These are phyloP conservation scores for Debaryomycetaceae sp. DNA, from an alignment of 1,139 yeast species.

Conservation along the genomic window DNA sequence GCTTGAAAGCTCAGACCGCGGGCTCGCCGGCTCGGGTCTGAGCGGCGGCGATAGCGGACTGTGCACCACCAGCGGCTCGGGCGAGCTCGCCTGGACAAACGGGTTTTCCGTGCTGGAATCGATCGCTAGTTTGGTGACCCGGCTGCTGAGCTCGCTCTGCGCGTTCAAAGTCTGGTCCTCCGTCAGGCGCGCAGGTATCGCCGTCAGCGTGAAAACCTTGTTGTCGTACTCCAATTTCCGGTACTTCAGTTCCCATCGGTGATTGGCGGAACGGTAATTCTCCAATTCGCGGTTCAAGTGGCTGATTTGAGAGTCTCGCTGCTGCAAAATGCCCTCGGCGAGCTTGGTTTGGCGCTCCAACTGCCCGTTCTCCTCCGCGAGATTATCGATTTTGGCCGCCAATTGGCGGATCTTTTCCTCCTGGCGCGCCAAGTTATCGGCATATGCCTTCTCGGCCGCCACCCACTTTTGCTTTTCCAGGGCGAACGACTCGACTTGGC, in stretches of 20 bases:
- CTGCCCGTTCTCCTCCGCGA: no score
- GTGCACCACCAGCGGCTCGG: no score
- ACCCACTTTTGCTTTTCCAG: constrained; percentile 31
- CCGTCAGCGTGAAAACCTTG: no score
- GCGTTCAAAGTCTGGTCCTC: no score
- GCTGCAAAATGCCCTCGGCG: constrained; percentile 45
- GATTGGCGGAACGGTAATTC: constrained; percentile 34
- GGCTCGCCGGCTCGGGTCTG: constrained; percentile 13
- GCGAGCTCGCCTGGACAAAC: constrained; percentile 9
- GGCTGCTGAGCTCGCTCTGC: constrained; percentile 31
- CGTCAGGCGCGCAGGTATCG: no score
- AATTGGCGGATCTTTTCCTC: constrained; percentile 30
- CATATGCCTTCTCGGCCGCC: constrained; percentile 28
- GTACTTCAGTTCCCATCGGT: constrained; percentile 42
- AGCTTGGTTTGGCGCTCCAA: no score
- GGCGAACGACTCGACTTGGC: constrained; percentile 43
- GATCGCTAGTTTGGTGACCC: constrained; percentile 36
- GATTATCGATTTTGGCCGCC: no score
- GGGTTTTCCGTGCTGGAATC: constrained; percentile 16
- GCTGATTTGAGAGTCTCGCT: constrained; percentile 55
- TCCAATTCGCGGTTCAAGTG: constrained; percentile 54
- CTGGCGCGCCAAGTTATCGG: constrained; percentile 31
- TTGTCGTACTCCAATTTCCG: no score
- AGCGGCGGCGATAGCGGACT: no score
- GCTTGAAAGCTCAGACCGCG: constrained; percentile 17